Percentiles rank a stretch among this genome's conserved stretches.
phyloP scores from a whole-genome alignment of 2,329 filamentous ascomycete species.

The Colletotrichum aenigma region DNA sequence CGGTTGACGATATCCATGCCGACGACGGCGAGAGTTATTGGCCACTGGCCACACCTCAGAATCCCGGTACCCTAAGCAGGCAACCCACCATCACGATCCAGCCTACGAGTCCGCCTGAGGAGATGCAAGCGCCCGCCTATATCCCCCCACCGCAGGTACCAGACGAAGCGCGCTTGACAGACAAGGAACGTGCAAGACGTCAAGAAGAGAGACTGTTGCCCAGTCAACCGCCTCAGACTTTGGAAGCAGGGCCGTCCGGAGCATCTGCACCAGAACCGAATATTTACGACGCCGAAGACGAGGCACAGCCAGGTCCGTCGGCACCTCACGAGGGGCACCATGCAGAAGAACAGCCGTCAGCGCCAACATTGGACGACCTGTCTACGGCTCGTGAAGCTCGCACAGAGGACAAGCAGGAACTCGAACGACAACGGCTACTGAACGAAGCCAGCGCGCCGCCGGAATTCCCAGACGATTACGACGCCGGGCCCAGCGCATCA shows the following conservation, averaged over 20 bases:
- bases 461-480: conserved; percentile 59
- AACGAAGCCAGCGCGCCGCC: conserved; percentile 68
- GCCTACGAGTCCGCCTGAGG: conserved; percentile 25
- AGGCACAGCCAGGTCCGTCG: conserved; percentile 27
- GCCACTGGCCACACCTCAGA: conserved; percentile 5
- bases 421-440: conserved; percentile 70
- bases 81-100: conserved; percentile 15
- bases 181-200: conserved; percentile 80
- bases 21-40: conserved; percentile 18
- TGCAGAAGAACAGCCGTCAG: conserved; percentile 41
- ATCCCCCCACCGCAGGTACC: conserved; percentile 65
- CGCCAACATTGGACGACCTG: conserved; percentile 52
- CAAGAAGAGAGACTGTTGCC: conserved; percentile 83
- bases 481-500: conserved; percentile 35
- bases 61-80: background rate
- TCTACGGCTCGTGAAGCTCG: conserved; percentile 30
- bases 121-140: conserved; percentile 48
- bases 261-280: conserved; percentile 33
- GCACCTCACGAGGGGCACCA: conserved; percentile 22
- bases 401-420: conserved; percentile 79
- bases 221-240: conserved; percentile 68
- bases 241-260: conserved; percentile 37
- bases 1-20: background rate
- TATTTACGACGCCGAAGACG: conserved; percentile 53
- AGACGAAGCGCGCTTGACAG: conserved; percentile 68